phyloP scores from a whole-genome alignment of 768 basidiomycete species.

The Lyophyllum atratum region DNA sequence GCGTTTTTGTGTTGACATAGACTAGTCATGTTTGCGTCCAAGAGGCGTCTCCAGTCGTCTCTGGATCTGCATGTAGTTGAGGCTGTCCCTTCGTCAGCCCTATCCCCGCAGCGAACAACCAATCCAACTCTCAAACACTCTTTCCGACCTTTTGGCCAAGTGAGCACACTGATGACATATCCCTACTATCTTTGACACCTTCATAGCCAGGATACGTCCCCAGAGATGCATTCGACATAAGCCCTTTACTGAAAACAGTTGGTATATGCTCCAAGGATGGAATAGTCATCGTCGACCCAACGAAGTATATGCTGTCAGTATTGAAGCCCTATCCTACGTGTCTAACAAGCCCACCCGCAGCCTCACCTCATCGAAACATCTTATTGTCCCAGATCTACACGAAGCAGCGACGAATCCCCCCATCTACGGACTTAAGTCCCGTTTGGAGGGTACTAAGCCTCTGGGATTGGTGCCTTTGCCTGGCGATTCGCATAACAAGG shows the following conservation, averaged over 20 bases:
- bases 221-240: slow-evolving; percentile 66
- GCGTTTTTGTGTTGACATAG: background rate
- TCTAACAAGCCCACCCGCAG: slow-evolving; percentile 24
- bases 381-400: slow-evolving; percentile 62
- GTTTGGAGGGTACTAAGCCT: slow-evolving; percentile 57
- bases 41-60: slow-evolving; percentile 59
- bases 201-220: slow-evolving; percentile 67
- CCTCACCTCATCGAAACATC: slow-evolving; percentile 39
- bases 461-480: slow-evolving; percentile 61
- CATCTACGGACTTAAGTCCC: slow-evolving; percentile 55
- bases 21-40: slow-evolving; percentile 70
- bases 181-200: background rate
- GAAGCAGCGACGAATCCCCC: slow-evolving; percentile 39
- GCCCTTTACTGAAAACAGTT: slow-evolving; percentile 59
- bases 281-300: slow-evolving; percentile 67
- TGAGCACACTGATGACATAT: slow-evolving; percentile 31
- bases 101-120: slow-evolving; percentile 36
- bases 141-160: slow-evolving; percentile 69
- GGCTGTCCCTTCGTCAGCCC: slow-evolving; percentile 40
- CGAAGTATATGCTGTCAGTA: slow-evolving; percentile 48
- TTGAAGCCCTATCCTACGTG: background rate
- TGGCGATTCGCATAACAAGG: slow-evolving; percentile 31
- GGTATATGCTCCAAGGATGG: slow-evolving; percentile 67
- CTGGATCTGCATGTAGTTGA: slow-evolving; percentile 61
- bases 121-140: slow-evolving; percentile 30